These are phyloP conservation scores for Scedosporium apiospermum DNA, from an alignment of 2,329 filamentous ascomycete genomes.

Conservation along the genomic window DNA sequence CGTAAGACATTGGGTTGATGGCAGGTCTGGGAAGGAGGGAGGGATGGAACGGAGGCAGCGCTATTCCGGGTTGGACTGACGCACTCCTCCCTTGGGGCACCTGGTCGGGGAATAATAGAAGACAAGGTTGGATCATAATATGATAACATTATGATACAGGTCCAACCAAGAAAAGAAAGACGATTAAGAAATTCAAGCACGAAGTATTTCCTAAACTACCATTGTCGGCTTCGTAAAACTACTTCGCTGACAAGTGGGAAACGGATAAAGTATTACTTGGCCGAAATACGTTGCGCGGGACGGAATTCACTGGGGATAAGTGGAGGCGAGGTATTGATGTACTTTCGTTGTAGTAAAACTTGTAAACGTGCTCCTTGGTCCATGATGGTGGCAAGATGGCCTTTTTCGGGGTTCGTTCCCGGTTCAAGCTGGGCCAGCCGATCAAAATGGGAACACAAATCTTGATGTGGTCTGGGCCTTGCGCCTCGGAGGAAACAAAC, in stretches of 20 bases:
- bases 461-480: background rate
- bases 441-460: background rate
- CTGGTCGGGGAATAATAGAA: background rate
- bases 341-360: no score
- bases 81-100: background rate
- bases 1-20: no score
- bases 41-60: background rate
- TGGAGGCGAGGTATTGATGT: background rate
- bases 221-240: background rate
- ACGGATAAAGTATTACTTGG: background rate
- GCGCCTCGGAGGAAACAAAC: slow-evolving; percentile 1
- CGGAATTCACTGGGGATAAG: background rate
- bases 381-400: slow-evolving; percentile 1
- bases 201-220: background rate
- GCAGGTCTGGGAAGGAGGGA: no score
- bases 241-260: background rate
- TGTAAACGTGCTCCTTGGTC: no score
- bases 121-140: background rate
- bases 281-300: background rate
- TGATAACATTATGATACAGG: background rate
- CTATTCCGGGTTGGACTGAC: background rate
- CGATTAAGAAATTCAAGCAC: background rate
- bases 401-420: background rate
- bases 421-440: background rate
- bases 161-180: no score